phyloP scores from a whole-genome alignment of 306 rosid genomes.

The Lablab purpureus region DNA sequence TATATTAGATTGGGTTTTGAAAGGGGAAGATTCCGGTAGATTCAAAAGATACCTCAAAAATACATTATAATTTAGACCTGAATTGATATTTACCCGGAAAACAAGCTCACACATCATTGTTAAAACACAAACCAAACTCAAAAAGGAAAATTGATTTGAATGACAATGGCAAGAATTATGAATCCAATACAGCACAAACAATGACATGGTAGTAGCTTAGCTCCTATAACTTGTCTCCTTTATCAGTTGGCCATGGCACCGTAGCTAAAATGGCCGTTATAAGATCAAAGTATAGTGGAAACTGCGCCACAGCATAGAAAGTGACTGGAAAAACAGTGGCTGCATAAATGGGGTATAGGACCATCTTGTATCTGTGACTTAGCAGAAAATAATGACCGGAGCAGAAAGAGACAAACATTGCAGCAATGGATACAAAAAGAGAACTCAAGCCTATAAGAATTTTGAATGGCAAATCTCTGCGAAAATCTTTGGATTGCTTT shows the following conservation, averaged over 20 bases:
- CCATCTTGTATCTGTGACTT: conserved; percentile 27
- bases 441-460: conserved; percentile 59
- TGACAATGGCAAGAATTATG: too few relatives aligned
- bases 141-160: background rate
- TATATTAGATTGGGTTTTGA: too few relatives aligned
- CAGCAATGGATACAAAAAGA: conserved; percentile 58
- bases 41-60: background rate
- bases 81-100: background rate
- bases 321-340: conserved; percentile 54
- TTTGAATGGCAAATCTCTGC: conserved; percentile 47
- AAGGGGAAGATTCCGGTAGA: too few relatives aligned
- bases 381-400: conserved; percentile 59
- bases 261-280: conserved; percentile 43
- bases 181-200: background rate
- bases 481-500: conserved; percentile 59
- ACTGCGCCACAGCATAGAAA: conserved; percentile 60
- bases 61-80: background rate
- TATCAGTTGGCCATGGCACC: conserved; percentile 39
- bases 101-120: background rate
- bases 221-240: conserved; percentile 14
- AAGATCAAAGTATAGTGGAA: conserved; percentile 65
- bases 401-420: conserved; percentile 62
- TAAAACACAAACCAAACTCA: background rate
- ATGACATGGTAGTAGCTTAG: background rate
- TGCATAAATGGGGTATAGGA: conserved; percentile 48